Evolutionary conservation across 2,329 filamentous ascomycete species (phyloP), one percentile per base, ranked within the genome.

Genomic region (Fusarium mexicanum): DNA sequence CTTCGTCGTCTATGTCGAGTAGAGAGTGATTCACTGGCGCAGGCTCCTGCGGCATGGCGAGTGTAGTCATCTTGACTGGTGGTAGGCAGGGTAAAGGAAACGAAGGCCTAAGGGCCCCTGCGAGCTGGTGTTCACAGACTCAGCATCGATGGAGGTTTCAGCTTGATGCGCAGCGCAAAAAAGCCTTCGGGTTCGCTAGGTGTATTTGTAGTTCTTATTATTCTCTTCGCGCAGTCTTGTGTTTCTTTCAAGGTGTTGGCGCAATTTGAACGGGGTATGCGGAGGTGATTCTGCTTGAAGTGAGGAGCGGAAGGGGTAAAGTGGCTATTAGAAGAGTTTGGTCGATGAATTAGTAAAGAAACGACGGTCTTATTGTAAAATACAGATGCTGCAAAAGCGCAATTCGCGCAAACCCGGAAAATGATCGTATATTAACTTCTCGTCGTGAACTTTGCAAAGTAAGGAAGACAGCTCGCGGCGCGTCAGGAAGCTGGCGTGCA

Each of bases 1-100:
- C 65, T 50, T 78, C 79, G 59, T 82, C 81, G 26, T 81, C 77
- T 37, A 78, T 68, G 40, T 80, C 78, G 29, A 80, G 72, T 53
- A 82, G 76, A 46, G 80, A 76, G 61, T 81, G 79, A 29, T 69
- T 76, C 60, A 74, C 67, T 26, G 67, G 63, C 57, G 60, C 58
- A 37, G 64, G 46, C 50, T 66, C 67, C 48, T 77, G 76, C 40
- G 73, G 71, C 69, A 75, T 72, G 37, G 66, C 73, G 54, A 67
- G 69, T 51, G 69, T 61, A 55, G 73, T 67, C 65, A 74, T 69
- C 41, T 67, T 46, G 63, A 69, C 46, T 67, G 66, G 43, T 70
- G 67, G 64, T 67, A 61, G 61, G 66, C 74, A 76, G 62, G 62
- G 64, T 75, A 38, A 46, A 73, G 61, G 66, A 76, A 74, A 71